Evolutionary conservation across 73 alveolate genomes (phyloP).

Genomic region (Paramecium bursaria): DNA sequence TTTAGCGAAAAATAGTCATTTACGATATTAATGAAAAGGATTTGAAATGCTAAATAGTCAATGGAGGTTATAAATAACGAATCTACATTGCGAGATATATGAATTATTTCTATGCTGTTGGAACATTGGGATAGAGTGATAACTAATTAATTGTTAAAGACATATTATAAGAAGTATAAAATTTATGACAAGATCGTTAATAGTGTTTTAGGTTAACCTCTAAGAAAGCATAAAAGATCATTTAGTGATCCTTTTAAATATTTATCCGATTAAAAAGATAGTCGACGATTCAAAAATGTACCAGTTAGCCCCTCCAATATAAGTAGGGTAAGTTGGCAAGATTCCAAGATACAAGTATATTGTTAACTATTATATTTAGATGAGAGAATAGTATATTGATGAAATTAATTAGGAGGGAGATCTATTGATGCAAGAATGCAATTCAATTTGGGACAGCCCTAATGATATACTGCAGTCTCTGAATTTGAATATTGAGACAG

Average conservation of each 20-base stretch:
- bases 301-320: constrained; percentile 46
- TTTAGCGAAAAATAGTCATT: constrained; percentile 24
- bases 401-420: constrained; percentile 51
- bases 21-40: constrained; percentile 37
- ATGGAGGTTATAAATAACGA: constrained; percentile 36
- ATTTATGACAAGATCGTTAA: too few species aligned
- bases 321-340: constrained; percentile 10
- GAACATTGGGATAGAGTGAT: constrained; percentile 28
- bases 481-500: constrained; percentile 21
- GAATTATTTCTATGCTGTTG: constrained; percentile 53
- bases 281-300: constrained; percentile 18
- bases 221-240: constrained; percentile 53
- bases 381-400: constrained; percentile 15
- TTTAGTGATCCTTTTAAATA: constrained; percentile 42
- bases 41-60: constrained; percentile 39
- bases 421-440: constrained; percentile 25
- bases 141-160: constrained; percentile 20
- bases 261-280: constrained; percentile 48
- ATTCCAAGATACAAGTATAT: too few species aligned
- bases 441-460: constrained; percentile 15
- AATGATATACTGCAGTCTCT: constrained; percentile 49
- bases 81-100: constrained; percentile 51
- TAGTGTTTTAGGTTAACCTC: constrained; percentile 22
- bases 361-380: too few species aligned
- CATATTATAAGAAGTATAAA: constrained; percentile 50